Conservation (phyloP, 345 rosid species). For the Lepidium didymum region DNA sequence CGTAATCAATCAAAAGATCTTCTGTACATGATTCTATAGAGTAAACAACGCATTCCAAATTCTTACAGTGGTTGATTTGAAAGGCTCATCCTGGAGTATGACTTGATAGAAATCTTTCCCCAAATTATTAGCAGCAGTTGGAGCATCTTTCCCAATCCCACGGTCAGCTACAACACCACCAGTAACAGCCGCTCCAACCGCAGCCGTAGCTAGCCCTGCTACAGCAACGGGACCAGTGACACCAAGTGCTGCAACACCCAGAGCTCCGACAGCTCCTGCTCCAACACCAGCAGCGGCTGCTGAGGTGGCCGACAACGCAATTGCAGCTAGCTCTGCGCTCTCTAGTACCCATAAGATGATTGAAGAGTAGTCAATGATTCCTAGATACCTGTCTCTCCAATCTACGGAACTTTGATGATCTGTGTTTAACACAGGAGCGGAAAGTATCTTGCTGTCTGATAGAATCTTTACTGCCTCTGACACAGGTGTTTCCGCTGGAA, state of each 20-base stretch:
- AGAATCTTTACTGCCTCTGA: constrained; percentile 67
- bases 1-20: background rate
- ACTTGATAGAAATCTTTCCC: constrained; percentile 75
- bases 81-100: constrained; percentile 79
- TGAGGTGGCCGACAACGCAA: constrained; percentile 56
- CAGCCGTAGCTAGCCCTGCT: constrained; percentile 65
- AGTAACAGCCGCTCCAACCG: constrained; percentile 79
- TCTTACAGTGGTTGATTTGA: constrained; percentile 73
- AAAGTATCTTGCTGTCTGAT: constrained; percentile 65
- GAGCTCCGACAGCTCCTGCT: constrained; percentile 66
- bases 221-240: constrained; percentile 62
- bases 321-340: constrained; percentile 70
- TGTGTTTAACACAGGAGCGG: constrained; percentile 70
- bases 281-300: constrained; percentile 80
- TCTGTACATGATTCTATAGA: background rate
- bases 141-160: constrained; percentile 56
- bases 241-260: constrained; percentile 72
- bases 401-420: constrained; percentile 49
- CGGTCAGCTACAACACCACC: constrained; percentile 68
- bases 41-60: background rate
- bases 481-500: constrained; percentile 57
- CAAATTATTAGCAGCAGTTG: constrained; percentile 59
- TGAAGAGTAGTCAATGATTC: constrained; percentile 72
- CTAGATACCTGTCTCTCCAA: constrained; percentile 73
- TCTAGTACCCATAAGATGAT: constrained; percentile 79